Percentiles rank a stretch among this genome's conserved stretches.
These are phyloP conservation scores for Osmanthus fragrans DNA, from an alignment of 257 asterid genomes.

Conservation along the genomic window DNA sequence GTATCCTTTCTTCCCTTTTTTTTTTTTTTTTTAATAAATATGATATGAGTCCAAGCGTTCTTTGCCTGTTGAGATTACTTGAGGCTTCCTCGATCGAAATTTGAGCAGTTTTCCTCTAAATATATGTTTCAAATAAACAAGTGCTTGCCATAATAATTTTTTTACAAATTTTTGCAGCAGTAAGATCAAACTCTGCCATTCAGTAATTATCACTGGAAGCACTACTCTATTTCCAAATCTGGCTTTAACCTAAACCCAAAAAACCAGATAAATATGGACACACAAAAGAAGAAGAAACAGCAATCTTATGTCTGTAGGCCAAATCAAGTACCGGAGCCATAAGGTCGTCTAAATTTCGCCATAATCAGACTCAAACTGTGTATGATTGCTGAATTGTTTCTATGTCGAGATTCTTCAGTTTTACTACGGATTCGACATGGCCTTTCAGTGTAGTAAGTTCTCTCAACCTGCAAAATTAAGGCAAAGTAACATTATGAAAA, in stretches of 20 bases:
- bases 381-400: conserved; percentile 64
- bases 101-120: no score
- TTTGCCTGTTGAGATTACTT: no score
- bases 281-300: background rate
- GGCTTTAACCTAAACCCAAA: background rate
- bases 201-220: background rate
- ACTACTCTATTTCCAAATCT: background rate
- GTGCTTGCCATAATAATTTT: background rate
- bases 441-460: conserved; percentile 64
- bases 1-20: no score
- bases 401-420: conserved; percentile 70
- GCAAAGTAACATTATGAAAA: background rate
- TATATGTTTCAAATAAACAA: no score
- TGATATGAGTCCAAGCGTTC: no score
- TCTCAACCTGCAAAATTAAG: conserved; percentile 40
- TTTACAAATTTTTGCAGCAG: background rate
- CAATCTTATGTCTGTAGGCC: background rate
- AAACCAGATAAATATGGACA: background rate
- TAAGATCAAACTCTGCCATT: background rate
- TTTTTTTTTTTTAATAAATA: no score
- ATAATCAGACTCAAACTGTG: conserved; percentile 49
- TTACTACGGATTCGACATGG: conserved; percentile 59
- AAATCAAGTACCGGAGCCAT: background rate
- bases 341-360: no score
- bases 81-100: no score